A percentile compares a stretch with the other conserved stretches of the same genome.
Conservation (phyloP, 1,284 basidiomycete genomes). For the Melampsora americana region DNA sequence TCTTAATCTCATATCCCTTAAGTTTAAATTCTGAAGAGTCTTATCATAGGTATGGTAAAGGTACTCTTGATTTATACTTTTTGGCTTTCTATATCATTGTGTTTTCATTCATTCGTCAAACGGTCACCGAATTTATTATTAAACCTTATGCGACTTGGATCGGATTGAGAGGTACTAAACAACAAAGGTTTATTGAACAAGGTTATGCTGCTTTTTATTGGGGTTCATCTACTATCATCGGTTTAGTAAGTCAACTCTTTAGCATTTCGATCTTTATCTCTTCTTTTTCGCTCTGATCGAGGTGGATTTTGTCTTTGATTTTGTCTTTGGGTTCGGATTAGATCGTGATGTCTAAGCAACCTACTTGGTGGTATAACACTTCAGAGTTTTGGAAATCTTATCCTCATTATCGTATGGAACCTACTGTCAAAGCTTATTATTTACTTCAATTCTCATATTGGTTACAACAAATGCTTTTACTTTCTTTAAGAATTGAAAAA, state of each 20-base stretch:
- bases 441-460: constrained; percentile 76
- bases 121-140: constrained; percentile 67
- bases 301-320: too few species aligned
- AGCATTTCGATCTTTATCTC: too few species aligned
- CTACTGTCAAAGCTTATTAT: constrained; percentile 84
- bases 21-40: constrained; percentile 60
- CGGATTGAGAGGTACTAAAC: constrained; percentile 67
- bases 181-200: constrained; percentile 84
- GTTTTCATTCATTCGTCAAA: constrained; percentile 85
- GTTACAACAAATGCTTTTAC: constrained; percentile 86
- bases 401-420: constrained; percentile 67
- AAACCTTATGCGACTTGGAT: constrained; percentile 68
- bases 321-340: background rate
- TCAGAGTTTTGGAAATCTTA: constrained; percentile 54
- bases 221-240: constrained; percentile 66
- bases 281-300: too few species aligned
- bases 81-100: constrained; percentile 82
- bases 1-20: constrained; percentile 70
- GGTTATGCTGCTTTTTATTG: constrained; percentile 83
- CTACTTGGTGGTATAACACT: constrained; percentile 60
- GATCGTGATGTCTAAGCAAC: constrained; percentile 80
- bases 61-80: constrained; percentile 71
- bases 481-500: constrained; percentile 81
- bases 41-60: constrained; percentile 68
- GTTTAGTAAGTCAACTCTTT: constrained; percentile 62